Evolutionary conservation across 2,329 filamentous ascomycete species (phyloP), one percentile per base, ranked within the genome.

Genomic region (Microdochium bolleyi): DNA sequence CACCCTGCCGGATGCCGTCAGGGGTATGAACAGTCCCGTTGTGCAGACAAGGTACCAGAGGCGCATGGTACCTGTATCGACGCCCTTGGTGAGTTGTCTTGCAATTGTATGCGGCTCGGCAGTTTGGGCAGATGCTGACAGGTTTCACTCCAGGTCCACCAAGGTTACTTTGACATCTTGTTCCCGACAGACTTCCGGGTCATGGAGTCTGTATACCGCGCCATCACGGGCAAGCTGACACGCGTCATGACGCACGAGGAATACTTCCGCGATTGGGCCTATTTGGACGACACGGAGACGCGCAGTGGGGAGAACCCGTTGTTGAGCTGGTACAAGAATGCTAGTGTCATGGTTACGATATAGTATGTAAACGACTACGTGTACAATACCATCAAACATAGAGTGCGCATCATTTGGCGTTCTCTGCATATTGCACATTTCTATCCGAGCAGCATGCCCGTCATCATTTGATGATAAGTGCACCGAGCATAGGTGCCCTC

Each of bases 111-210:
- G 7, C 16, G 8, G 41, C 14, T 34, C 21, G 11, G 22, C 19
- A n/a, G 16, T 30, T 16, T 11, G 38, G 11, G 24, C 13, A 41
- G 2, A 21, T 1, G 13, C 27, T 41, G 52, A 21, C 30, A 53
- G 57, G 19, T 30, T 49, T 22, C 9, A 48, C 21, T 34, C 41
- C 57, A 95, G 89, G 89, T 96, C 49, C 92, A 97, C 68, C 95
- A 99, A 73, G 95, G 94, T 48, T 97, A 96, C 71, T 99, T 99
- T 66, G 95, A 99, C 67, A 96, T 99, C 62, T 85, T 99, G 66
- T 99, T 99, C 73, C 94, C 94, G 0, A 99, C 94, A 11, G 88
- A 99, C 70, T 99, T 99, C 67, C 78, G 82, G 57, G 86, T 95
- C 59, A 87, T 94, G 70, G 91, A 97, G 70, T 85, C 90, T 62